These are phyloP conservation scores for Diutina neorugosa DNA, from an alignment of 1,139 yeast genomes.

Conservation along the genomic window DNA sequence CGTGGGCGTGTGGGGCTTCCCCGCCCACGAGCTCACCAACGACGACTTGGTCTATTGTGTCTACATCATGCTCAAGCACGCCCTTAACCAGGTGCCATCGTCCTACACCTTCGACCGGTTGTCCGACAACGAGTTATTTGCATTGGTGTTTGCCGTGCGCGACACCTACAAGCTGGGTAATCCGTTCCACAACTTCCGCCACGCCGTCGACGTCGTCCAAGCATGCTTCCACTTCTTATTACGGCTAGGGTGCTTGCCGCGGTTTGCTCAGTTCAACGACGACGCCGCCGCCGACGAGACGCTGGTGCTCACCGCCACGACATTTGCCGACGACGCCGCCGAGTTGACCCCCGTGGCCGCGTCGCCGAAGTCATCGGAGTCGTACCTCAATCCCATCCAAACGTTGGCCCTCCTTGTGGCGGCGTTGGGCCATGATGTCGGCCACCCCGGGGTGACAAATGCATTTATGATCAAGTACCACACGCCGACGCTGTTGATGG, in stretches of 20 bases:
- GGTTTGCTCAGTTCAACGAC: conserved; percentile 22
- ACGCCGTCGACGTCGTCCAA: conserved; percentile 91
- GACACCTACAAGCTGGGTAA: conserved; percentile 75
- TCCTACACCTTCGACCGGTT: conserved; percentile 12
- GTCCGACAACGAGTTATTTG: conserved; percentile 34
- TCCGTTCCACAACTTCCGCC: conserved; percentile 90
- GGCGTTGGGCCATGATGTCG: conserved; percentile 90
- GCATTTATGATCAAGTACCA: conserved; percentile 48
- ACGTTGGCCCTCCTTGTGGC: conserved; percentile 56
- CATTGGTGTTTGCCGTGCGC: conserved; percentile 52
- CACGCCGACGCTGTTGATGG: conserved; percentile 57
- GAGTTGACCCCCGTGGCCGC: not conserved
- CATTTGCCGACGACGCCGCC: not conserved
- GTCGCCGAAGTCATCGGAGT: not conserved
- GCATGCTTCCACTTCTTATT: conserved; percentile 63
- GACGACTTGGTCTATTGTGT: conserved; percentile 61
- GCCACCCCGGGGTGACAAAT: conserved; percentile 93
- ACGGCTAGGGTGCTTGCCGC: conserved; percentile 34
- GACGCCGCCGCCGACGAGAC: conserved; percentile 14
- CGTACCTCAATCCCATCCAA: conserved; percentile 30
- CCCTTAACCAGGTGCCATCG: conserved; percentile 16
- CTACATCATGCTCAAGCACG: conserved; percentile 39
- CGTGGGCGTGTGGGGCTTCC: conserved; percentile 45
- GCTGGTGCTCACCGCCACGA: not conserved
- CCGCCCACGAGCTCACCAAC: conserved; percentile 54